Percentiles rank a stretch among this genome's conserved stretches.
Evolutionary conservation across 768 basidiomycete genomes (phyloP).

Genomic region (Crucibulum laeve): DNA sequence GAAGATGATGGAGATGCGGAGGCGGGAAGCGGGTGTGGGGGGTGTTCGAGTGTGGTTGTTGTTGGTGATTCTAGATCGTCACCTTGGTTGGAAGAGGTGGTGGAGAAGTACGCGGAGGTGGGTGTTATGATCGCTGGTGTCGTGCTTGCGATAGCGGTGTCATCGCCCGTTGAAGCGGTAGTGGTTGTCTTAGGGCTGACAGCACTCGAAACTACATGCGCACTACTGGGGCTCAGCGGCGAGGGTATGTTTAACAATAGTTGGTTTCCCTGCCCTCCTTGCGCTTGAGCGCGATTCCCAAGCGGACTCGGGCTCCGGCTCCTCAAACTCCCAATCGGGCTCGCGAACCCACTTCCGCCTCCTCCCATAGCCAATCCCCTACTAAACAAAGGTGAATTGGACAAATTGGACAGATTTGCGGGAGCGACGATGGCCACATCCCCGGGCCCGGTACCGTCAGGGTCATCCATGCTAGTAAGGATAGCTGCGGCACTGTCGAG

Average conservation of each 20-base stretch:
- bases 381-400: too few relatives aligned
- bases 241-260: slow-evolving; percentile 45
- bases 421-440: too few relatives aligned
- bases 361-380: too few relatives aligned
- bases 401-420: too few relatives aligned
- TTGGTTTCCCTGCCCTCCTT: background rate
- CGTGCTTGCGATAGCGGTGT: slow-evolving; percentile 5
- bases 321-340: slow-evolving; percentile 66
- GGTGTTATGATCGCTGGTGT: slow-evolving; percentile 37
- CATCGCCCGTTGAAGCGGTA: slow-evolving; percentile 2
- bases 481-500: slow-evolving; percentile 80
- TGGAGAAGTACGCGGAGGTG: slow-evolving; percentile 46
- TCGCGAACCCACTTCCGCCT: slow-evolving; percentile 62
- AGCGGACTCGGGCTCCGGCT: slow-evolving; percentile 66
- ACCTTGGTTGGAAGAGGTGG: slow-evolving; percentile 4
- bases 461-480: too few relatives aligned
- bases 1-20: slow-evolving; percentile 17
- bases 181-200: background rate
- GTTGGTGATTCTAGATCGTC: slow-evolving; percentile 8
- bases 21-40: slow-evolving; percentile 11
- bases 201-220: background rate
- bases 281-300: slow-evolving; percentile 15
- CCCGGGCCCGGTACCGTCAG: too few relatives aligned
- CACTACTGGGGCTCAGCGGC: slow-evolving; percentile 7
- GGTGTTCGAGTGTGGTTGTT: slow-evolving; percentile 9